Percentiles rank a stretch among this genome's conserved stretches.
These are phyloP conservation scores for Hanseniaspora occidentalis DNA, from an alignment of 805 yeast species.

Conservation along the genomic window DNA sequence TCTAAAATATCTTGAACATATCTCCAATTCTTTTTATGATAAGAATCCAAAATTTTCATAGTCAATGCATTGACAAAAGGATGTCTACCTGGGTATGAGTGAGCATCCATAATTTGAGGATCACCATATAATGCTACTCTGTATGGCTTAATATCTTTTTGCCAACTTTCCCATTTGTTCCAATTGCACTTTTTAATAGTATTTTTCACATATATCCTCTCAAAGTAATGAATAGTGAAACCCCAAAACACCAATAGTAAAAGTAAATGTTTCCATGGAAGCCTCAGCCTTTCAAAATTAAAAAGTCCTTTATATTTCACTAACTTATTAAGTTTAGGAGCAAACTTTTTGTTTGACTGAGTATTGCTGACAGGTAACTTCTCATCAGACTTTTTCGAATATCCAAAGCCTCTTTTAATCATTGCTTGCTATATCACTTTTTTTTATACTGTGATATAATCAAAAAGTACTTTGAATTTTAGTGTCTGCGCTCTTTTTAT, in stretches of 20 bases:
- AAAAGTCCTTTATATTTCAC: too few species aligned
- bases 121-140: conserved; percentile 67
- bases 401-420: not conserved
- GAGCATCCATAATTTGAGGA: conserved; percentile 84
- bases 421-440: not conserved
- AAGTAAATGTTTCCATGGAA: conserved; percentile 6
- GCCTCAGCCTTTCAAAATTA: too few species aligned
- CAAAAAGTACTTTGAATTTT: too few species aligned
- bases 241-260: conserved; percentile 29
- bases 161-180: conserved; percentile 58
- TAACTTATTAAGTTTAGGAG: too few species aligned
- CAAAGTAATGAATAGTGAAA: conserved; percentile 36
- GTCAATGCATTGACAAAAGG: conserved; percentile 40
- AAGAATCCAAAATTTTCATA: conserved; percentile 56
- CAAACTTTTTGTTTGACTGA: not conserved
- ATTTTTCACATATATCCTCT: conserved; percentile 35
- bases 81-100: conserved; percentile 72
- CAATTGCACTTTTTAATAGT: conserved; percentile 43
- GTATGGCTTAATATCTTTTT: conserved; percentile 25
- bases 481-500: too few species aligned
- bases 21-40: conserved; percentile 64
- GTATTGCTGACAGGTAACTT: not conserved
- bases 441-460: too few species aligned
- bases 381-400: not conserved
- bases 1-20: conserved; percentile 41